Percentiles rank a stretch among this genome's conserved stretches.
Evolutionary conservation across 345 rosid genomes (phyloP).

Genomic region (Zanthoxylum bungeanum): DNA sequence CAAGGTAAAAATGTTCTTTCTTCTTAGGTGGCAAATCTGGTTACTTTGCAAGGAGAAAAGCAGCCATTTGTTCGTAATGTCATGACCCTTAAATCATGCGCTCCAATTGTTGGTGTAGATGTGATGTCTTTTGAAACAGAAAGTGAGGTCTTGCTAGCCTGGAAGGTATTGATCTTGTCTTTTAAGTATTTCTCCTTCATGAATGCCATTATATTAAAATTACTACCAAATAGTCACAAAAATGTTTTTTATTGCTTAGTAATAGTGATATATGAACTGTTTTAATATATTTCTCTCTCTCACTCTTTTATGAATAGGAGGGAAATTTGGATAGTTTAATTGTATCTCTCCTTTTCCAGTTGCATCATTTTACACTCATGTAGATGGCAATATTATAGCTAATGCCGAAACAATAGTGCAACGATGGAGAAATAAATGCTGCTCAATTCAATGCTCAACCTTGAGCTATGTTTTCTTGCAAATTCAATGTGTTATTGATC

Average conservation of each 20-base stretch:
- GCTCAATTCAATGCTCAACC: background rate
- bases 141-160: conserved; percentile 87
- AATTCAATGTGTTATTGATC: background rate
- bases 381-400: background rate
- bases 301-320: no score
- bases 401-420: background rate
- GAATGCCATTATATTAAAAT: conserved; percentile 2
- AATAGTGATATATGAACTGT: background rate
- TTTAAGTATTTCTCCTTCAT: background rate
- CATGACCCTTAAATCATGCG: conserved; percentile 91
- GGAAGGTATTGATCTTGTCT: conserved; percentile 68
- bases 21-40: conserved; percentile 88
- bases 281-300: background rate
- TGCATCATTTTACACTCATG: background rate
- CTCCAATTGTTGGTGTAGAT: conserved; percentile 91
- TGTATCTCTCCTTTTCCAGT: background rate
- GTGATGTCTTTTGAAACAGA: conserved; percentile 92
- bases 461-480: background rate
- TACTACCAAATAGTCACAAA: background rate
- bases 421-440: background rate
- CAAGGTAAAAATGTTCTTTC: conserved; percentile 18
- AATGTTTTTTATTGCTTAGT: background rate
- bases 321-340: background rate
- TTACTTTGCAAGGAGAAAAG: conserved; percentile 87
- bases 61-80: conserved; percentile 89